Evolutionary conservation across 129 eudicot species (phyloP).

Genomic region (Logfia minima): DNA sequence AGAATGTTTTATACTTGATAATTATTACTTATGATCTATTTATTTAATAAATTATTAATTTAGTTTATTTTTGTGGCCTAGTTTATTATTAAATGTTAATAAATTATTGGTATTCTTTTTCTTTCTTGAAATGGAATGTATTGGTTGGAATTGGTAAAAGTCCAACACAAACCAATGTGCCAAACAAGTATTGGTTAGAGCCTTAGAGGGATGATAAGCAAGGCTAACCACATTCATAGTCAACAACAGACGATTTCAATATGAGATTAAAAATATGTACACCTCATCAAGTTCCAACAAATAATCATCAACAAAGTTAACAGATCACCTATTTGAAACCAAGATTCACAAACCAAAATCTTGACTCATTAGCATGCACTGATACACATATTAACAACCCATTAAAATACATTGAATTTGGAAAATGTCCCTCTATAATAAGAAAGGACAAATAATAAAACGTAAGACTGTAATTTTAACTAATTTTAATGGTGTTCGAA

Average conservation of each 20-base stretch:
- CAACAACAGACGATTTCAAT: background rate
- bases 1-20: too few species aligned
- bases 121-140: background rate
- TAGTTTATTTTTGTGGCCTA: too few species aligned
- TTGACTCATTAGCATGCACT: background rate
- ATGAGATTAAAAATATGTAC: background rate
- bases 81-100: too few species aligned
- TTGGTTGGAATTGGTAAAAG: background rate
- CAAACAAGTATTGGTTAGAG: conserved; percentile 13
- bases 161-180: conserved; percentile 8
- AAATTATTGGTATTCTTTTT: too few species aligned
- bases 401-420: background rate
- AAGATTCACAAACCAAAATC: background rate
- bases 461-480: background rate
- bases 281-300: background rate
- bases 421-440: background rate
- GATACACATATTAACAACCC: background rate
- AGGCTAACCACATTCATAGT: background rate
- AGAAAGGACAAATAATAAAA: background rate
- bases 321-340: background rate
- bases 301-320: background rate
- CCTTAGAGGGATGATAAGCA: conserved; percentile 12
- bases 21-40: too few species aligned
- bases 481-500: too few species aligned
- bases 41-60: too few species aligned